A percentile compares a stretch with the other conserved stretches of the same genome.
Conservation (phyloP, 345 rosid species). For the Zanthoxylum bungeanum region DNA sequence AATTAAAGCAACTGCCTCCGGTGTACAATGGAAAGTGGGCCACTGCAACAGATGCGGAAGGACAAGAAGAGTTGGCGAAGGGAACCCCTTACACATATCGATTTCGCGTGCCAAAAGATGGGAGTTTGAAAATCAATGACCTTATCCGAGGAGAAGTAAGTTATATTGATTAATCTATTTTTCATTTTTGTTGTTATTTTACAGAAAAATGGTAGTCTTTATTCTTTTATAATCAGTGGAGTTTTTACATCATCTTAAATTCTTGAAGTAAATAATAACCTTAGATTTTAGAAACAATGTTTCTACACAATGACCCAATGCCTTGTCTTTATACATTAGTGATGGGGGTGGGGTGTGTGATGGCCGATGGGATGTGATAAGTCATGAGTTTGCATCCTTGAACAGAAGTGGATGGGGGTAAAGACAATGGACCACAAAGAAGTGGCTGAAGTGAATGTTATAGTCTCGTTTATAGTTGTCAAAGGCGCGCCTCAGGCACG, state of each 20-base stretch:
- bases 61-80: constrained; percentile 70
- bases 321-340: not conserved
- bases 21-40: constrained; percentile 91
- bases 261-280: not conserved
- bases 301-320: not conserved
- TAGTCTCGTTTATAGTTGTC: no score
- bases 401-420: not conserved
- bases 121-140: constrained; percentile 75
- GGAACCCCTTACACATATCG: constrained; percentile 82
- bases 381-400: not conserved
- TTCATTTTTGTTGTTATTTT: not conserved
- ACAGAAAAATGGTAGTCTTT: not conserved
- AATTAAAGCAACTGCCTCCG: constrained; percentile 73
- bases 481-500: no score
- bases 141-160: constrained; percentile 89
- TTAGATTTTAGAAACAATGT: not conserved
- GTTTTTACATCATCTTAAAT: not conserved
- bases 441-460: not conserved
- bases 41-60: constrained; percentile 58
- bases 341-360: not conserved
- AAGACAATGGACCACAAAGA: not conserved
- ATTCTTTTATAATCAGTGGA: not conserved
- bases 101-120: constrained; percentile 78
- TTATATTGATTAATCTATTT: constrained; percentile 8
- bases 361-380: not conserved